These are phyloP conservation scores for Plasmopara viticola DNA, from an alignment of 352 stramenopile genomes.

Conservation along the genomic window DNA sequence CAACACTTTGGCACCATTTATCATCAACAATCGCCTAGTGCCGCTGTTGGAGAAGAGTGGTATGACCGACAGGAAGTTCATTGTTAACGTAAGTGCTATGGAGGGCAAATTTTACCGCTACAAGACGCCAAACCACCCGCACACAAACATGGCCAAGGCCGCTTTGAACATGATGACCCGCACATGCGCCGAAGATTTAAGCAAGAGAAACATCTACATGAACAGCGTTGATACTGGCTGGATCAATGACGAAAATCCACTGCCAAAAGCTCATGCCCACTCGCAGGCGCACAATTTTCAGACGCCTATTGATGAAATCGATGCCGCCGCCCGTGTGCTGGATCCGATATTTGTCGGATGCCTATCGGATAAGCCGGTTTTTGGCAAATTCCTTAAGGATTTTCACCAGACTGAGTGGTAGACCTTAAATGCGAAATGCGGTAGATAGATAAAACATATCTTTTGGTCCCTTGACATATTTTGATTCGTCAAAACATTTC, in stretches of 20 bases:
- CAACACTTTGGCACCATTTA: conserved; percentile 96
- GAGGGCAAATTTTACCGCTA: conserved; percentile 97
- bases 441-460: no score
- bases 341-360: conserved; percentile 92
- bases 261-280: conserved; percentile 90
- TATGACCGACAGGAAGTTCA: conserved; percentile 77
- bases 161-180: conserved; percentile 98
- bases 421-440: conserved; percentile 1
- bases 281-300: conserved; percentile 91
- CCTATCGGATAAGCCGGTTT: conserved; percentile 56
- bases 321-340: conserved; percentile 91
- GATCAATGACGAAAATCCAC: conserved; percentile 98
- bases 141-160: conserved; percentile 98
- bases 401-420: conserved; percentile 89
- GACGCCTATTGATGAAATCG: conserved; percentile 97
- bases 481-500: no score
- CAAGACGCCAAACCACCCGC: conserved; percentile 95
- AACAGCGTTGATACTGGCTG: conserved; percentile 97
- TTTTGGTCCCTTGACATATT: no score
- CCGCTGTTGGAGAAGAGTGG: conserved; percentile 77
- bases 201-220: conserved; percentile 94
- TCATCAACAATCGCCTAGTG: conserved; percentile 93
- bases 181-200: conserved; percentile 93
- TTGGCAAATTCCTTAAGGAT: conserved; percentile 86
- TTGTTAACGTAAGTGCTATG: conserved; percentile 97